Percentiles rank a stretch among this genome's conserved stretches.
These are phyloP conservation scores for Endocalyx cinctus DNA, from an alignment of 2,329 filamentous ascomycete species.

Conservation along the genomic window DNA sequence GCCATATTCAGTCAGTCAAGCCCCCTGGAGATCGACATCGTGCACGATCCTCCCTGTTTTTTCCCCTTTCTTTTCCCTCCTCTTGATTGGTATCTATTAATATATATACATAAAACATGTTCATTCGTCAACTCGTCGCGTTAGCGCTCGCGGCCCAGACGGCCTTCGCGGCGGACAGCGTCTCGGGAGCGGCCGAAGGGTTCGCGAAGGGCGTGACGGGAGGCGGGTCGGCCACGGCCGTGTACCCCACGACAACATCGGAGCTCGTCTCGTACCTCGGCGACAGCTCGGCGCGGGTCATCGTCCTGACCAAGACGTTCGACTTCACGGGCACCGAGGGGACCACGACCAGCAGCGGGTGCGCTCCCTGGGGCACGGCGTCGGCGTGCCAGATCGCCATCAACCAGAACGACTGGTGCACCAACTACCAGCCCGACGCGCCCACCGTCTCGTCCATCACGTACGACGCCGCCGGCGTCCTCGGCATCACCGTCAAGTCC, in stretches of 20 bases:
- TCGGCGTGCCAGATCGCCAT: slow-evolving; percentile 54
- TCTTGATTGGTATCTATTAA: too few relatives aligned
- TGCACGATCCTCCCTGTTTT: too few relatives aligned
- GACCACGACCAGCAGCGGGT: slow-evolving; percentile 46
- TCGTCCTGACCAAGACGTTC: slow-evolving; percentile 53
- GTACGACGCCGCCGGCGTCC: slow-evolving; percentile 47
- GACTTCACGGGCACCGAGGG: slow-evolving; percentile 55
- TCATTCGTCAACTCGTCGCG: too few relatives aligned
- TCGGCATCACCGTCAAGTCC: slow-evolving; percentile 47
- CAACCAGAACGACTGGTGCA: slow-evolving; percentile 55
- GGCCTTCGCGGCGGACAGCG: slow-evolving; percentile 22
- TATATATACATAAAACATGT: too few relatives aligned
- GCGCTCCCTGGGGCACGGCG: slow-evolving; percentile 53
- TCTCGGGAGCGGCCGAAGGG: slow-evolving; percentile 35
- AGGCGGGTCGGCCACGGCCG: slow-evolving; percentile 49
- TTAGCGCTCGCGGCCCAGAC: too few relatives aligned
- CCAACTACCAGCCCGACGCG: slow-evolving; percentile 52
- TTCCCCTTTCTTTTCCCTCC: too few relatives aligned
- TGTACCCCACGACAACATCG: slow-evolving; percentile 47
- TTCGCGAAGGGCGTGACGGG: slow-evolving; percentile 53
- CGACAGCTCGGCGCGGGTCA: slow-evolving; percentile 48
- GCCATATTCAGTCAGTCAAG: too few relatives aligned
- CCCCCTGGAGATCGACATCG: too few relatives aligned
- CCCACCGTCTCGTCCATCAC: slow-evolving; percentile 38
- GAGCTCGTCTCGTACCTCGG: slow-evolving; percentile 57